Evolutionary conservation across 768 basidiomycete species (phyloP).

Genomic region (Mycena belliarum): DNA sequence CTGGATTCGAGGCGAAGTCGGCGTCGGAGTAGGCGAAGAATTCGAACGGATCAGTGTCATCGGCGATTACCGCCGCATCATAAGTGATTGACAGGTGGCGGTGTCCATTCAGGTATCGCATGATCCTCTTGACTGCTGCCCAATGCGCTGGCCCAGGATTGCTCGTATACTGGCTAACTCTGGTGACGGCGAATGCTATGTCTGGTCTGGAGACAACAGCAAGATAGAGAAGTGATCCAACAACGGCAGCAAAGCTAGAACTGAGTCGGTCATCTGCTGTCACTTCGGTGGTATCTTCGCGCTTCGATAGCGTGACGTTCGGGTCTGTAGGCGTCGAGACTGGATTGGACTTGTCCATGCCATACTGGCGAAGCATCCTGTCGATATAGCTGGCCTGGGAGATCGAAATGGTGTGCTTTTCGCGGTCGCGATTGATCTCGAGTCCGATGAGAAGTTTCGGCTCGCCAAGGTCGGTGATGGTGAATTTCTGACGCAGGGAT

Average conservation of each 20-base stretch:
- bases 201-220: constrained; percentile 19
- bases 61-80: neutral
- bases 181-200: constrained; percentile 15
- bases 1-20: constrained; percentile 17
- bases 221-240: constrained; percentile 12
- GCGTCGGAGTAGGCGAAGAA: constrained; percentile 17
- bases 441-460: constrained; percentile 2
- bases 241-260: neutral
- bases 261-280: neutral
- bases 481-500: neutral
- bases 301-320: neutral
- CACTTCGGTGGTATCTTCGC: neutral
- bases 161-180: constrained; percentile 9
- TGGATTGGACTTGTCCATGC: neutral
- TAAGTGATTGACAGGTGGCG: constrained; percentile 1
- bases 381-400: constrained; percentile 4
- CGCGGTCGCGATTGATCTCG: constrained; percentile 1
- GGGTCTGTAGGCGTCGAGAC: neutral
- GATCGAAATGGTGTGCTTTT: neutral
- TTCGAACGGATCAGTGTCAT: neutral
- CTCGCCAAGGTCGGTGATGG: neutral
- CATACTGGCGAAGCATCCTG: neutral
- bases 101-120: constrained; percentile 14
- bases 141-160: constrained; percentile 14
- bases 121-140: constrained; percentile 12